These are phyloP conservation scores for Trifolium fragiferum DNA, from an alignment of 306 rosid genomes.

Conservation along the genomic window DNA sequence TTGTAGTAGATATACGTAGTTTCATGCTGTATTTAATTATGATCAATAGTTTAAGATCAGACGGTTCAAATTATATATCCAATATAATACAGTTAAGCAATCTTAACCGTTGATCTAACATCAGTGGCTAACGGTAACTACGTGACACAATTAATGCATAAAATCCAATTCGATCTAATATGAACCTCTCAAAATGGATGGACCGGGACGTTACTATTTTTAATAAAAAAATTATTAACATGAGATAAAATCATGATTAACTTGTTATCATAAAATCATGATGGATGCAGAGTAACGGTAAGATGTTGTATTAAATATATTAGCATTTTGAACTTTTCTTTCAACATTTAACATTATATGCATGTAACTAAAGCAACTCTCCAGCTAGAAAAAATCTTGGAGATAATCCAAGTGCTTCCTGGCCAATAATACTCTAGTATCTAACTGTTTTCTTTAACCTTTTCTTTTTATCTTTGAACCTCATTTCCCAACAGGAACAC, in stretches of 20 bases:
- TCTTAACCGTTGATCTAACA: too few relatives aligned
- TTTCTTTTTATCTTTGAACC: conserved; percentile 16
- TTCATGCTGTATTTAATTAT: too few relatives aligned
- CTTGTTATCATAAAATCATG: neutral
- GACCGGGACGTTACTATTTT: too few relatives aligned
- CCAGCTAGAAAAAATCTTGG: conserved; percentile 34
- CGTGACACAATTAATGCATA: too few relatives aligned
- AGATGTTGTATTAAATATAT: neutral
- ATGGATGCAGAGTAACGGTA: neutral
- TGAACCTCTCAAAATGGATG: too few relatives aligned
- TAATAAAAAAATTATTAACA: too few relatives aligned
- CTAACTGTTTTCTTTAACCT: conserved; percentile 3
- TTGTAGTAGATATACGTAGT: too few relatives aligned
- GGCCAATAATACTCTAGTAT: conserved; percentile 19
- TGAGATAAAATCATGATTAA: neutral
- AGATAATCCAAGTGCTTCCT: conserved; percentile 41
- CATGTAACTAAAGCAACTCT: conserved; percentile 31
- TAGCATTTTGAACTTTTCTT: conserved; percentile 3
- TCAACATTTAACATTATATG: conserved; percentile 27
- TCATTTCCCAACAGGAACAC: conserved; percentile 40
- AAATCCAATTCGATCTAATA: too few relatives aligned
- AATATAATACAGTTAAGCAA: too few relatives aligned
- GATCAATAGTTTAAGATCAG: too few relatives aligned
- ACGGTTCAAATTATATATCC: too few relatives aligned
- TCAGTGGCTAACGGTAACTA: too few relatives aligned